These are phyloP conservation scores for Phascolomyces articulosus DNA, from an alignment of 371 early-diverging fungal genomes.

Conservation along the genomic window DNA sequence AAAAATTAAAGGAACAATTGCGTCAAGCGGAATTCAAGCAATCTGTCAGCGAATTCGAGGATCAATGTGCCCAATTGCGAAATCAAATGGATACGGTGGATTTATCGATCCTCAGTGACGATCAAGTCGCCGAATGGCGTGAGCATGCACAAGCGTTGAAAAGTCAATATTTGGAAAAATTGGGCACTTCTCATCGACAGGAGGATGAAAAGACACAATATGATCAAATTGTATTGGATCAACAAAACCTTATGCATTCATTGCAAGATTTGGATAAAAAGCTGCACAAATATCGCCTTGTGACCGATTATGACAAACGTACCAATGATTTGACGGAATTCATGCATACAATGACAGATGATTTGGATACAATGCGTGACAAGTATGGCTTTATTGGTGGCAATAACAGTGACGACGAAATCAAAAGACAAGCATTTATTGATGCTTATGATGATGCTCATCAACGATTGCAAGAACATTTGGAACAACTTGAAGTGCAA, in stretches of 20 bases:
- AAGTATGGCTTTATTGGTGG: constrained; percentile 7
- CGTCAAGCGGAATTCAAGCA: constrained; percentile 18
- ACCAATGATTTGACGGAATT: constrained; percentile 1
- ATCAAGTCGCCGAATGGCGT: constrained; percentile 26
- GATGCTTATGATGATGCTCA: constrained; percentile 1
- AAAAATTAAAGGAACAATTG: constrained; percentile 1
- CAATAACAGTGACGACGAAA: neutral
- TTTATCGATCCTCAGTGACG: constrained; percentile 17
- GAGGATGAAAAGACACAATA: constrained; percentile 5
- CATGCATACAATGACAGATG: neutral
- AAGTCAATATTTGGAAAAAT: constrained; percentile 5
- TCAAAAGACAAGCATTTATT: neutral
- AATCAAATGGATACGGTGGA: neutral
- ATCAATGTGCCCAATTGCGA: constrained; percentile 2
- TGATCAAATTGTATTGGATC: constrained; percentile 3
- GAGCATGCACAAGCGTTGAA: constrained; percentile 17
- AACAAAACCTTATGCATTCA: neutral
- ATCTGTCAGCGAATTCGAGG: constrained; percentile 5
- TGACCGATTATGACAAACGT: constrained; percentile 2
- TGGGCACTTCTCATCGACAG: neutral
- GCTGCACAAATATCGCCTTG: constrained; percentile 4
- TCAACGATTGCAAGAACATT: neutral
- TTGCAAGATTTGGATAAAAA: constrained; percentile 14
- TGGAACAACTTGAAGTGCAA: constrained; percentile 9
- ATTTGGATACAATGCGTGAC: neutral